Evolutionary conservation across 495 filamentous ascomycete species (phyloP).

Genomic region (Xanthoparmelia taractica): DNA sequence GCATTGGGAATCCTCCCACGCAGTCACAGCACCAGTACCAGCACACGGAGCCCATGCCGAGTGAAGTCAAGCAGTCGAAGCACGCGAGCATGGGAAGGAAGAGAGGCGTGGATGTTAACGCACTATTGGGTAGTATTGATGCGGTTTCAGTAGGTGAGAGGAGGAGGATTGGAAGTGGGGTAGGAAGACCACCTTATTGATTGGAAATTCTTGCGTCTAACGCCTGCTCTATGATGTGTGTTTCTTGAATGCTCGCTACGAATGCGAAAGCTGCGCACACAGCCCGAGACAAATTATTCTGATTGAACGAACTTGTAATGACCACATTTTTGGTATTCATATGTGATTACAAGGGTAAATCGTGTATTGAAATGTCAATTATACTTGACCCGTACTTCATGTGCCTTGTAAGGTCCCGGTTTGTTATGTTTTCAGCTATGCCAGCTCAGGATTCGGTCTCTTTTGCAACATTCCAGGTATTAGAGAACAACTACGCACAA

Average conservation of each 20-base stretch:
- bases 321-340: no score
- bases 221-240: neutral
- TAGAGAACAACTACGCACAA: no score
- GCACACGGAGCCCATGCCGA: neutral
- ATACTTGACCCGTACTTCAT: no score
- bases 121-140: slow-evolving; percentile 24
- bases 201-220: neutral
- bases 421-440: no score
- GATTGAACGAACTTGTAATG: no score
- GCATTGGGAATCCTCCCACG: slow-evolving; percentile 4
- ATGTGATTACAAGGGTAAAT: neutral
- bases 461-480: no score
- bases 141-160: slow-evolving; percentile 15
- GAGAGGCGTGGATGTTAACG: slow-evolving; percentile 20
- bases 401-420: no score
- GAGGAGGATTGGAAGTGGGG: slow-evolving; percentile 9
- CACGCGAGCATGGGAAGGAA: slow-evolving; percentile 14
- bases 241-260: neutral
- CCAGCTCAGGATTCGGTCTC: no score
- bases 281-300: neutral
- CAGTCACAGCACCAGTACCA: slow-evolving; percentile 7
- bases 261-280: neutral
- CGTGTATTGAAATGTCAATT: neutral
- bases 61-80: slow-evolving; percentile 4
- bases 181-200: slow-evolving; percentile 23